These are phyloP conservation scores for Protomyces macrosporus DNA, from an alignment of 1,139 yeast species.

Conservation along the genomic window DNA sequence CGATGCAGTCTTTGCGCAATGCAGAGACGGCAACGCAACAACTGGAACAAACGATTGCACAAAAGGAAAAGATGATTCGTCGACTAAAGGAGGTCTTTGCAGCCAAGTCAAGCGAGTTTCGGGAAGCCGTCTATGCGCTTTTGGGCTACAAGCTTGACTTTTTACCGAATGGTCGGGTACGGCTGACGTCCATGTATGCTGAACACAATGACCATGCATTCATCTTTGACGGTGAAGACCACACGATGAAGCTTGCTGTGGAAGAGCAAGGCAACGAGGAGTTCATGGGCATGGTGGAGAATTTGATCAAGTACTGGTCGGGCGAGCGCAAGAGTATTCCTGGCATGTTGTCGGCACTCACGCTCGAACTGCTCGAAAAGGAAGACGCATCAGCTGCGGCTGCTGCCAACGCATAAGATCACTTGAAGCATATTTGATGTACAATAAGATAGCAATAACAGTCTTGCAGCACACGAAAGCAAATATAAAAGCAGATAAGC, in stretches of 20 bases:
- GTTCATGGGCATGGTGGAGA: slow-evolving; percentile 50
- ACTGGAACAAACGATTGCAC: slow-evolving; percentile 49
- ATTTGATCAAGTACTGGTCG: slow-evolving; percentile 62
- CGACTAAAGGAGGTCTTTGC: slow-evolving; percentile 53
- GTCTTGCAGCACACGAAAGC: not conserved
- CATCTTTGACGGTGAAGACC: slow-evolving; percentile 40
- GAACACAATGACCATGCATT: slow-evolving; percentile 38
- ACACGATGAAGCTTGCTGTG: slow-evolving; percentile 36
- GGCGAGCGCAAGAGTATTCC: slow-evolving; percentile 66
- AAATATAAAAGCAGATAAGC: not conserved
- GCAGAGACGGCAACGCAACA: slow-evolving; percentile 52
- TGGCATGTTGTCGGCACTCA: slow-evolving; percentile 72
- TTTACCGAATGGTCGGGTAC: slow-evolving; percentile 59
- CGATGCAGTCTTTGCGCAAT: slow-evolving; percentile 61
- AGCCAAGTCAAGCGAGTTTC: slow-evolving; percentile 67
- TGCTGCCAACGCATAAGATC: slow-evolving; percentile 18
- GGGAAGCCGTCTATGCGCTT: slow-evolving; percentile 61
- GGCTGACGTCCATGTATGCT: slow-evolving; percentile 56
- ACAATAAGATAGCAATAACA: not conserved
- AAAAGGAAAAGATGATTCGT: slow-evolving; percentile 52
- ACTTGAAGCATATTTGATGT: slow-evolving; percentile 6
- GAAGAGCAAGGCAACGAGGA: slow-evolving; percentile 12
- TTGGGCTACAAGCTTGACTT: slow-evolving; percentile 75
- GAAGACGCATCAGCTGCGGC: slow-evolving; percentile 38
- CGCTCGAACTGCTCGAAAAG: slow-evolving; percentile 55